Evolutionary conservation across 495 filamentous ascomycete species (phyloP).

Genomic region (Aspergillus indologenus): DNA sequence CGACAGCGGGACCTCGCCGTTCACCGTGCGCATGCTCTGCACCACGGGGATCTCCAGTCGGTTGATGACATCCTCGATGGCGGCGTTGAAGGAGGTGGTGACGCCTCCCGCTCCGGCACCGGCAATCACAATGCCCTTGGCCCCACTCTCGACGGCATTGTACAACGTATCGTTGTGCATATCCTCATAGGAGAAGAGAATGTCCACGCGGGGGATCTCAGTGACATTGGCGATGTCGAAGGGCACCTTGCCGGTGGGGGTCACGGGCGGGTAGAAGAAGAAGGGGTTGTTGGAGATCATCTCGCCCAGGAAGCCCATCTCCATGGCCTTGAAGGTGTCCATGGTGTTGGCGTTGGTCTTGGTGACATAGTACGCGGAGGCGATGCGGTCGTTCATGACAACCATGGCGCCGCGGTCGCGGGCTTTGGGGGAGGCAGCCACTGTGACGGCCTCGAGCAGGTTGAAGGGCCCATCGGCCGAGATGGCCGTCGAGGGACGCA

Average conservation of each 20-base stretch:
- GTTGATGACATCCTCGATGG: conserved; percentile 19
- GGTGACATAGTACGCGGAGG: conserved; percentile 44
- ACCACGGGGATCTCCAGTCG: conserved; percentile 25
- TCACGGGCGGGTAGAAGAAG: conserved; percentile 42
- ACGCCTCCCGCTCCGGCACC: conserved; percentile 31
- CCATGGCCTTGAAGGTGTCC: conserved; percentile 48
- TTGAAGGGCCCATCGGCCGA: conserved; percentile 51
- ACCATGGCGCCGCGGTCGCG: conserved; percentile 43
- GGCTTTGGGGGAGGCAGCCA: conserved; percentile 35
- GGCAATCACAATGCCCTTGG: conserved; percentile 42
- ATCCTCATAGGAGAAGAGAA: conserved; percentile 35
- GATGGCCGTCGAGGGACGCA: conserved; percentile 49
- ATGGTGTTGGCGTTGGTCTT: conserved; percentile 52
- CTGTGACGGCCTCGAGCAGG: conserved; percentile 47
- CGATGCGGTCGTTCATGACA: conserved; percentile 51
- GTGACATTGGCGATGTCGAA: conserved; percentile 33
- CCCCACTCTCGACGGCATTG: conserved; percentile 36
- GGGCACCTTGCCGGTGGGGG: conserved; percentile 34
- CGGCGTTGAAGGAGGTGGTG: conserved; percentile 17
- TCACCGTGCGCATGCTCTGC: conserved; percentile 27
- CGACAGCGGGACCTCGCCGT: conserved; percentile 33
- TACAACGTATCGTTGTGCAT: conserved; percentile 37
- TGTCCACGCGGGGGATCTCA: conserved; percentile 43
- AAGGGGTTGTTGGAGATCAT: conserved; percentile 44
- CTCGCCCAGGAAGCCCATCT: conserved; percentile 44